Evolutionary conservation across 1,284 basidiomycete genomes (phyloP).

Genomic region (Pseudozyma sp.): DNA sequence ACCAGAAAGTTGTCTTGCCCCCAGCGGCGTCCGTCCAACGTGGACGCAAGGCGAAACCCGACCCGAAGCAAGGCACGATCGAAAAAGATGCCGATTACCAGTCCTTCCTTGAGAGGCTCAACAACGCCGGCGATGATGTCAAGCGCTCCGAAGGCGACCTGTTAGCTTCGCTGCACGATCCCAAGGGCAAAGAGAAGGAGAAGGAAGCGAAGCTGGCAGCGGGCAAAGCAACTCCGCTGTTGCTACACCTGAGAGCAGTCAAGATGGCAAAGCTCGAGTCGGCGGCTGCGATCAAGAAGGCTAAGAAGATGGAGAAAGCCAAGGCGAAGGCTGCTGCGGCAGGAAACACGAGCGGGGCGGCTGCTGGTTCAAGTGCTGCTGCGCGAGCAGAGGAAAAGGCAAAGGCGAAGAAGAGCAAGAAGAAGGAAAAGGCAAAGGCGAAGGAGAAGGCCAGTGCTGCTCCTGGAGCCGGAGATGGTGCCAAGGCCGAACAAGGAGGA

Average conservation of each 20-base stretch:
- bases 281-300: slow-evolving; percentile 28
- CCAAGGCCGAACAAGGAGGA: not conserved
- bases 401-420: slow-evolving; percentile 13
- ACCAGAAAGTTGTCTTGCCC: slow-evolving; percentile 77
- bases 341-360: not conserved
- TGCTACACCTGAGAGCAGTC: slow-evolving; percentile 54
- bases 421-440: slow-evolving; percentile 27
- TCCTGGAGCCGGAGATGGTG: not conserved
- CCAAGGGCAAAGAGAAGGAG: slow-evolving; percentile 26
- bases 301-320: slow-evolving; percentile 31
- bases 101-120: slow-evolving; percentile 36
- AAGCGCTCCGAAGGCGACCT: slow-evolving; percentile 55
- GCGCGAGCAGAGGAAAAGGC: slow-evolving; percentile 3
- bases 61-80: slow-evolving; percentile 79
- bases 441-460: slow-evolving; percentile 1
- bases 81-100: slow-evolving; percentile 72
- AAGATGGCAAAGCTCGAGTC: slow-evolving; percentile 43
- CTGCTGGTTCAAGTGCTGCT: not conserved
- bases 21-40: not conserved
- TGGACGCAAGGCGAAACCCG: slow-evolving; percentile 76
- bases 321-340: slow-evolving; percentile 10
- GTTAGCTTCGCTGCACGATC: slow-evolving; percentile 29
- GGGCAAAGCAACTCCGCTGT: slow-evolving; percentile 51
- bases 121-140: slow-evolving; percentile 15
- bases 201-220: slow-evolving; percentile 15